phyloP scores from a whole-genome alignment of 345 rosid species.

The Pugionium cornutum region DNA sequence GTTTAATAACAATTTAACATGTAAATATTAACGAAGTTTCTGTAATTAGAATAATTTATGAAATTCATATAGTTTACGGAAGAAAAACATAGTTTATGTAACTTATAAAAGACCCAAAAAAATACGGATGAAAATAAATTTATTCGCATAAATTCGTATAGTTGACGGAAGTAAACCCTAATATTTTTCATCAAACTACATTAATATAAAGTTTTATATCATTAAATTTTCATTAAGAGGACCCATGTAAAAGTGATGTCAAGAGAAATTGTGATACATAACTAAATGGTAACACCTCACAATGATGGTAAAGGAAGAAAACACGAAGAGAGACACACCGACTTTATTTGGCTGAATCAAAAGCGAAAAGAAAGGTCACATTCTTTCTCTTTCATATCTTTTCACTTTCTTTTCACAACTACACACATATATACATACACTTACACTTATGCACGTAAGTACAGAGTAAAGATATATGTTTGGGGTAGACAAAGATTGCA shows the following conservation, averaged over 20 bases:
- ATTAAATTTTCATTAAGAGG: neutral
- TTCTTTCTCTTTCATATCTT: conserved; percentile 14
- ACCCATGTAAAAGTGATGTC: neutral
- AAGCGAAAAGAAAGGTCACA: conserved; percentile 35
- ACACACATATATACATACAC: conserved; percentile 13
- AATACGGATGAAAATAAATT: too few species aligned
- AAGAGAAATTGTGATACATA: conserved; percentile 18
- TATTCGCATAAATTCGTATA: too few species aligned
- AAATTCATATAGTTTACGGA: too few species aligned
- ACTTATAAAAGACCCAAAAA: too few species aligned
- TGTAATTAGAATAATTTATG: too few species aligned
- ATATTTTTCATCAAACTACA: too few species aligned
- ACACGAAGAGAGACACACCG: conserved; percentile 40
- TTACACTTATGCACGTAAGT: neutral
- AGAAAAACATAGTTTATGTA: too few species aligned
- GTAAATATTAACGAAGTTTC: too few species aligned
- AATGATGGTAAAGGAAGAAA: conserved; percentile 37
- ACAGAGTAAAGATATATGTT: neutral
- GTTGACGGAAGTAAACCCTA: too few species aligned
- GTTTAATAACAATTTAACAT: too few species aligned
- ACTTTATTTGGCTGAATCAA: conserved; percentile 40
- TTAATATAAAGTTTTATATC: too few species aligned
- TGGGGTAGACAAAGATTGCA: conserved; percentile 24
- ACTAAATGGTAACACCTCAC: conserved; percentile 25
- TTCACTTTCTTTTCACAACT: conserved; percentile 32